These are phyloP conservation scores for Trapa bicornis DNA, from an alignment of 345 rosid species.

Conservation along the genomic window DNA sequence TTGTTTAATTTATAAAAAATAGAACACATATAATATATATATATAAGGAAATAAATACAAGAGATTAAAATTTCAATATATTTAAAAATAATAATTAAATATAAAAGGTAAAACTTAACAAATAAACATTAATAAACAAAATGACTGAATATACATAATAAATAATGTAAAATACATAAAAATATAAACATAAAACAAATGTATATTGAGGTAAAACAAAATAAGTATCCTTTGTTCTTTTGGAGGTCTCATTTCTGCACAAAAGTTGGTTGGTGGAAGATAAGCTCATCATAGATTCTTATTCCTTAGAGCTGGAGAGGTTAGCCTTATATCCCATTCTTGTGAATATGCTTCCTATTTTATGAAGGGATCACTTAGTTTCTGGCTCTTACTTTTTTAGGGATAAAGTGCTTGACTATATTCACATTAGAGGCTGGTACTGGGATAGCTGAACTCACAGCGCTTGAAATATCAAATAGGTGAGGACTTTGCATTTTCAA, in stretches of 20 bases:
- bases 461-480: conserved; percentile 89
- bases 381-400: too few species aligned
- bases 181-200: too few species aligned
- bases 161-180: too few species aligned
- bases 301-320: conserved; percentile 98
- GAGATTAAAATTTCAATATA: too few species aligned
- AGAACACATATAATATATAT: too few species aligned
- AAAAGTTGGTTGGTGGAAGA: conserved; percentile 61
- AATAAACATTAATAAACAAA: too few species aligned
- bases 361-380: not conserved
- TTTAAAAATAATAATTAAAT: too few species aligned
- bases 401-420: not conserved
- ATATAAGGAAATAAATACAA: too few species aligned
- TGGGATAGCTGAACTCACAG: conserved; percentile 86
- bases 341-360: not conserved
- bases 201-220: too few species aligned
- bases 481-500: conserved; percentile 9
- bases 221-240: conserved; percentile 76
- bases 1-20: too few species aligned
- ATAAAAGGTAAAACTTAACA: too few species aligned
- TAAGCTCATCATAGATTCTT: conserved; percentile 70
- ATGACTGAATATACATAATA: too few species aligned
- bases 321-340: conserved; percentile 12
- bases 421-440: conserved; percentile 74
- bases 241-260: conserved; percentile 77